Evolutionary conservation across 2,329 filamentous ascomycete species (phyloP), one percentile per base, ranked within the genome.

Genomic region (Talaromyces pinophilus): DNA sequence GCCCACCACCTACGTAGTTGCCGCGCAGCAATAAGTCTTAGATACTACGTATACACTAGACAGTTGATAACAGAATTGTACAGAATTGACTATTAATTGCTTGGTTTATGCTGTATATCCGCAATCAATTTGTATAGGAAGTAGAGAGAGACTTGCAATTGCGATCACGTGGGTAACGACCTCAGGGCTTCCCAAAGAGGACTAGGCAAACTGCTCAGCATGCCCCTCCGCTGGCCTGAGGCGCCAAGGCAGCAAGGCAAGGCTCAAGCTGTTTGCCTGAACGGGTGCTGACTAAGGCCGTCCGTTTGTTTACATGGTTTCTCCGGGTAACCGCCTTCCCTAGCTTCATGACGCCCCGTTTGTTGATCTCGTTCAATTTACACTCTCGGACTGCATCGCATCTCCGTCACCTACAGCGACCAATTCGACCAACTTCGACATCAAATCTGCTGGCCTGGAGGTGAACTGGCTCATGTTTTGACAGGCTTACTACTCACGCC

Each of bases 261-360:
- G 57, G 15, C 22, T n/a, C 22, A 46, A 60, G 40, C 38, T 46
- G 22, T 5, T 60, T 19, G 15, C 50, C 55, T 17, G 42, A 44
- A 52, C 11, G 11, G 55, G 28, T 6, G 65, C 54, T 67, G 65
- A 67, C 65, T 67, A 63, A 67, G 44, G 2, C 28, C 3, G 2
- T 40, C 15, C 17, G 55, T 67, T 67, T 67, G 66, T 67, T 67
- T 67, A 67, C 66, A 2, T 46, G 17, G 66, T 64, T 59, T 65
- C 57, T 54, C 62, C 48, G 66, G 66, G 66, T 62, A 67, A 67
- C 66, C 38, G 30, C 48, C 59, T n/a, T 54, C 60, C 30, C 30
- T 35, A 17, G 11, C 25, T 30, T 8, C n/a, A 38, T n/a, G 6
- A 17, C 38, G 1, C 17, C n/a, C 11, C 6, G 6, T 59, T 46